A percentile compares a stretch with the other conserved stretches of the same genome.
phyloP scores from a whole-genome alignment of 2,329 filamentous ascomycete genomes.

The Pestalotiopsis sp. region DNA sequence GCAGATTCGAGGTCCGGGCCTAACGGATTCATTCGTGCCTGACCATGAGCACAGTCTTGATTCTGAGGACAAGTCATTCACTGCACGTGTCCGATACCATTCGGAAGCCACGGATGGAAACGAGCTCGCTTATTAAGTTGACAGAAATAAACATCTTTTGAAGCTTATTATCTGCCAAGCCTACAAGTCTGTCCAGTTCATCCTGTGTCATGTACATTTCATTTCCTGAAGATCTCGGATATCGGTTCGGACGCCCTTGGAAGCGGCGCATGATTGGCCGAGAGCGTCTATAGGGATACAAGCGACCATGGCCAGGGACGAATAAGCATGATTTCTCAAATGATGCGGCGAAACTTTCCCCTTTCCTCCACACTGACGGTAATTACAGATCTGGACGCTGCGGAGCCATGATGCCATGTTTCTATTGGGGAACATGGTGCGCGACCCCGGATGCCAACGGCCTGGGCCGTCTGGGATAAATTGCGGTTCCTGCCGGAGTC shows the following conservation, averaged over 20 bases:
- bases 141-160: background rate
- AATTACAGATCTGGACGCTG: background rate
- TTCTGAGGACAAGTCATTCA: background rate
- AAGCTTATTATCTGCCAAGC: background rate
- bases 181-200: background rate
- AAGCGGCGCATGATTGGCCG: background rate
- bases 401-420: background rate
- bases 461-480: slow-evolving; percentile 10
- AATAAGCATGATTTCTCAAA: background rate
- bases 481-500: slow-evolving; percentile 9
- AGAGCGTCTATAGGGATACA: background rate
- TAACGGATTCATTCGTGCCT: background rate
- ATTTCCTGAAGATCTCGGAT: background rate
- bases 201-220: background rate
- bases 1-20: slow-evolving; percentile 59
- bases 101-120: background rate
- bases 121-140: background rate
- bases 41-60: background rate
- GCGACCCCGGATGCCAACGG: background rate
- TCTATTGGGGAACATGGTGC: background rate
- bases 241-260: background rate
- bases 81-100: background rate
- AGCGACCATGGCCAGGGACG: background rate
- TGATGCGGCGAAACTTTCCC: background rate
- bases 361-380: background rate